Evolutionary conservation across 1,139 yeast species (phyloP), one percentile per base, ranked within the genome.

Genomic region (Pichiaceae sp.): DNA sequence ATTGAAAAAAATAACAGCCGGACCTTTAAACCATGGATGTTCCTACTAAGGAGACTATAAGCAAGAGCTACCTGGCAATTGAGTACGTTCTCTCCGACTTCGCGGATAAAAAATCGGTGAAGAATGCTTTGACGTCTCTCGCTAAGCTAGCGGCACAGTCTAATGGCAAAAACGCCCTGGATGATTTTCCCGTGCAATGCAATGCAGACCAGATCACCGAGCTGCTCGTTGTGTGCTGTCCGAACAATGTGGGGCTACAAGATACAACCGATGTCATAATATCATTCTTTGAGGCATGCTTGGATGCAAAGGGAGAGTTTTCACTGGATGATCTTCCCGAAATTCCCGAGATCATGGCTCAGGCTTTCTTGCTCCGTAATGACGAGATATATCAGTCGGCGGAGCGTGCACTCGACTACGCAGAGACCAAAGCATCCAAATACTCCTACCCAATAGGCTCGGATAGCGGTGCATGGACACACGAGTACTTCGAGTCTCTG

Each of bases 361-460:
- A 25, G 24, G 8, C 29, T n/a, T 21, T 19, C 14, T n/a, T 28
- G 4, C 20, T 31, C 5, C 27, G 11, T 4, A 18, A 20, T 6
- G 19, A 29, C 2, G 31, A 29, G 29, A 39, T 34, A 16, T 34
- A 15, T 25, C 6, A 19, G 12, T 8, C 41, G 7, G 18, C 25
- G 15, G 29, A 23, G 2, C 11, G 15, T 3, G 31, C 38, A 3
- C 16, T 28, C 4, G 28, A 34, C 8, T 33, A 32, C 5, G 17
- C 32, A 2, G 23, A 32, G 6, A 16, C 19, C 4, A 17, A 15
- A 6, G 25, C 36, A 3, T 15, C n/a, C 17, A 37, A 32, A 23
- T 42, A 32, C 18, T 31, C 31, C n/a, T 42, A 38, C 33, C 20
- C 20, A 15, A 20, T 27, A 11, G 17, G 12, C 14, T 17, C 11